Conservation (phyloP, 441 rosid species). For the Brassica hybrid region DNA sequence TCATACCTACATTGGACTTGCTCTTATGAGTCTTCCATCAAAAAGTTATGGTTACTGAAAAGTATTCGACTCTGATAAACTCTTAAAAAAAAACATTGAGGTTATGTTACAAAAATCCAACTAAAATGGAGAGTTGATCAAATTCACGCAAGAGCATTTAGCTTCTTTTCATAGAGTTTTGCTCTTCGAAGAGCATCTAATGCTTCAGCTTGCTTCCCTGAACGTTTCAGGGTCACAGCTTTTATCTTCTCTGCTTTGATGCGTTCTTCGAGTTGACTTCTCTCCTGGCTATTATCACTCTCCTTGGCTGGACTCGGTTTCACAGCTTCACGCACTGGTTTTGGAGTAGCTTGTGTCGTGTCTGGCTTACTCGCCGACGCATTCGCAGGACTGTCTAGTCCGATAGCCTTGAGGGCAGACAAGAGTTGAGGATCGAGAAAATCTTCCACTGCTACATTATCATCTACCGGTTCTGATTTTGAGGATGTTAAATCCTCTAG, state of each 20-base stretch:
- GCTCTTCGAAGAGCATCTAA: conserved; percentile 85
- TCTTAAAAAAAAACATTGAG: conserved; percentile 1
- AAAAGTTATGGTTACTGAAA: neutral
- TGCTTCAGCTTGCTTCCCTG: conserved; percentile 94
- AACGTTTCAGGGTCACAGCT: conserved; percentile 82
- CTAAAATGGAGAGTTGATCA: conserved; percentile 5
- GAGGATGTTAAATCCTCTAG: conserved; percentile 63
- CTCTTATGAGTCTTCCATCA: neutral
- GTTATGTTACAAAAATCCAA: conserved; percentile 30
- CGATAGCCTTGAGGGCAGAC: conserved; percentile 78
- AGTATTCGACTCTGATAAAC: neutral
- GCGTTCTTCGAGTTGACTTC: conserved; percentile 67
- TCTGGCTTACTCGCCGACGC: conserved; percentile 37
- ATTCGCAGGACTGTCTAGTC: conserved; percentile 54
- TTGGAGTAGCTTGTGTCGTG: conserved; percentile 38
- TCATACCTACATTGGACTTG: too few relatives aligned
- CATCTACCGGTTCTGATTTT: conserved; percentile 46
- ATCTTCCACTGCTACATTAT: conserved; percentile 75
- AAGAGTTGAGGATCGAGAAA: conserved; percentile 94
- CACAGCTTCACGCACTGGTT: too few relatives aligned
- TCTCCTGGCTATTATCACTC: conserved; percentile 53
- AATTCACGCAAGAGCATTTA: conserved; percentile 53
- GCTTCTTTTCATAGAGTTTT: conserved; percentile 75
- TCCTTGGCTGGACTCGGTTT: conserved; percentile 47
- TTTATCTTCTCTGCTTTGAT: conserved; percentile 82